phyloP scores from a whole-genome alignment of 164 flowering plant genomes.

The Liquidambar formosana region DNA sequence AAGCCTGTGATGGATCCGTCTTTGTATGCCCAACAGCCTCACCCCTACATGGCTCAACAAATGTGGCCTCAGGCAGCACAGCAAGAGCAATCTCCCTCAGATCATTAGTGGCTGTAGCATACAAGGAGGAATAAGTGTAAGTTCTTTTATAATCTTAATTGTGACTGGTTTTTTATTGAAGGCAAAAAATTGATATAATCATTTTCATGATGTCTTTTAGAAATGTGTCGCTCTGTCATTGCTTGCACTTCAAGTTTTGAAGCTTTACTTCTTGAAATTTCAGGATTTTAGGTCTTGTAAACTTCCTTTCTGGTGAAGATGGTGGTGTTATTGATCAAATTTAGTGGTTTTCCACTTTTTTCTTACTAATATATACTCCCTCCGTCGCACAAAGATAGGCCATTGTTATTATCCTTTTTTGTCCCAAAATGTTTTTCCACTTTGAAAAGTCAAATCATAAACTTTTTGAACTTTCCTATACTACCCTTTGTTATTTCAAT shows the following conservation, averaged over 20 bases:
- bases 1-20: constrained; percentile 43
- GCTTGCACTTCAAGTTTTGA: background rate
- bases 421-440: too few relatives aligned
- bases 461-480: too few relatives aligned
- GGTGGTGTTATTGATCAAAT: background rate
- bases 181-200: background rate
- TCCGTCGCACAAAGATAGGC: too few relatives aligned
- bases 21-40: constrained; percentile 36
- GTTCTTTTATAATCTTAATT: background rate
- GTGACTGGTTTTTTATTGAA: background rate
- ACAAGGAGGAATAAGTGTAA: background rate
- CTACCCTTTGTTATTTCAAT: too few relatives aligned
- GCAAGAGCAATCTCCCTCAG: constrained; percentile 43
- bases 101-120: constrained; percentile 19
- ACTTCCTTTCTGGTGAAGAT: background rate
- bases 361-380: too few relatives aligned
- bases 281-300: background rate
- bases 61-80: constrained; percentile 44
- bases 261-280: background rate
- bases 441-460: too few relatives aligned
- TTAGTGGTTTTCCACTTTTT: too few relatives aligned
- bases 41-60: constrained; percentile 43
- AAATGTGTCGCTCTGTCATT: background rate
- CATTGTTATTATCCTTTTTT: too few relatives aligned
- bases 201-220: too few relatives aligned